phyloP scores from a whole-genome alignment of 768 basidiomycete genomes.

The Auriscalpium microsporum region DNA sequence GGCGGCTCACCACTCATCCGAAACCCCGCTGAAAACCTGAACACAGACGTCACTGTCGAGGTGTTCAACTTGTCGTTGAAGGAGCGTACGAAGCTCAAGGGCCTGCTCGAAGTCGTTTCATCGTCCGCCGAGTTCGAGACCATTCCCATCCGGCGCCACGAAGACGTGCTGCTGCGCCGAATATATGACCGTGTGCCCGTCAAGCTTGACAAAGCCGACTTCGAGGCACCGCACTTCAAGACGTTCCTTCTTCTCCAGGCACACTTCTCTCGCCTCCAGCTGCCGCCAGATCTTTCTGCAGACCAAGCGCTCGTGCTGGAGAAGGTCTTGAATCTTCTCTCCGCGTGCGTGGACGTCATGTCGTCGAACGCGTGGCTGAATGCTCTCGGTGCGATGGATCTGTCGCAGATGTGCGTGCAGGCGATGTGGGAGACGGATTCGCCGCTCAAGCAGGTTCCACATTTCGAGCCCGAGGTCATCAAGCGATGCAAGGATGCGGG shows the following conservation, averaged over 20 bases:
- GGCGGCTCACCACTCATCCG: not conserved
- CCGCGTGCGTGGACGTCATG: slow-evolving; percentile 97
- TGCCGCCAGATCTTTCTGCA: slow-evolving; percentile 89
- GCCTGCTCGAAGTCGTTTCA: slow-evolving; percentile 91
- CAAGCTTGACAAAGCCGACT: slow-evolving; percentile 78
- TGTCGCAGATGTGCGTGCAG: slow-evolving; percentile 98
- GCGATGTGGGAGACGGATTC: slow-evolving; percentile 97
- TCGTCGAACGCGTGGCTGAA: slow-evolving; percentile 93
- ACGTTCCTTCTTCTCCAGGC: slow-evolving; percentile 95
- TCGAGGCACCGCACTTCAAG: slow-evolving; percentile 96
- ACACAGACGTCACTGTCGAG: slow-evolving; percentile 86
- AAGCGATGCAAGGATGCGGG: slow-evolving; percentile 75
- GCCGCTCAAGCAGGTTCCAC: slow-evolving; percentile 91
- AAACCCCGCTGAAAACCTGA: slow-evolving; percentile 11
- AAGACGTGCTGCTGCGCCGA: slow-evolving; percentile 73
- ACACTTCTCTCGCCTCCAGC: slow-evolving; percentile 87
- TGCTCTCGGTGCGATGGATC: slow-evolving; percentile 93
- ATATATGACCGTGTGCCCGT: slow-evolving; percentile 97
- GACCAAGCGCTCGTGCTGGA: slow-evolving; percentile 84
- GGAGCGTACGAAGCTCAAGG: slow-evolving; percentile 94
- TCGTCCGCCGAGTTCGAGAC: slow-evolving; percentile 95
- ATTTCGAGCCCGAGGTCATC: slow-evolving; percentile 88
- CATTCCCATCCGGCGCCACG: slow-evolving; percentile 92
- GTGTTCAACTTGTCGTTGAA: slow-evolving; percentile 94
- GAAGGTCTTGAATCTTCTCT: slow-evolving; percentile 84